Percentiles rank a stretch among this genome's conserved stretches.
These are phyloP conservation scores for Trichoderma parareesei DNA, from an alignment of 495 filamentous ascomycete species.

Conservation along the genomic window DNA sequence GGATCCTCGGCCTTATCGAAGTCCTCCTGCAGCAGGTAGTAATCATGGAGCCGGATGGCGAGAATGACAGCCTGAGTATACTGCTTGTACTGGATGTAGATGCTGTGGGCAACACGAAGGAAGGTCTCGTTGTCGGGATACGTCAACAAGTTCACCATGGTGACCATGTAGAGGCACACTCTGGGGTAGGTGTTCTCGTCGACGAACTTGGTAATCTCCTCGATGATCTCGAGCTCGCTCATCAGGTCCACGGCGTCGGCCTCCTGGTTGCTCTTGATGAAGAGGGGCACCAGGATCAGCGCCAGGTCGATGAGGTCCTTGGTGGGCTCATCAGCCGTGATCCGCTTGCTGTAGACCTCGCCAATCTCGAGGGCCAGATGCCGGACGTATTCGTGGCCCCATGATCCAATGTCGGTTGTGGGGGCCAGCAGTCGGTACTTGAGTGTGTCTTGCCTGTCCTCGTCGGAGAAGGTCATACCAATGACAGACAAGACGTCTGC, in stretches of 20 bases:
- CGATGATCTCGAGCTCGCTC: slow-evolving; percentile 94
- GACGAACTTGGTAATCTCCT: slow-evolving; percentile 77
- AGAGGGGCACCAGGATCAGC: slow-evolving; percentile 79
- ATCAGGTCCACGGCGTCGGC: slow-evolving; percentile 95
- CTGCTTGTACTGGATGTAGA: slow-evolving; percentile 88
- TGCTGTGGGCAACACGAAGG: slow-evolving; percentile 78
- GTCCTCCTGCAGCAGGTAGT: slow-evolving; percentile 67
- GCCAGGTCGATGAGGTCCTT: slow-evolving; percentile 78
- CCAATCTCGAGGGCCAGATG: slow-evolving; percentile 95
- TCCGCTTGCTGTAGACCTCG: slow-evolving; percentile 76
- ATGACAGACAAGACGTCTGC: slow-evolving; percentile 96
- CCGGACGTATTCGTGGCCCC: slow-evolving; percentile 97
- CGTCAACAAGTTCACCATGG: slow-evolving; percentile 95
- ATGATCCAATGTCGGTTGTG: slow-evolving; percentile 86
- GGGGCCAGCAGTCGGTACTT: slow-evolving; percentile 90
- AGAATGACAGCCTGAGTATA: slow-evolving; percentile 88
- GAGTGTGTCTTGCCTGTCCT: slow-evolving; percentile 88
- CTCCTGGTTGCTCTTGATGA: slow-evolving; percentile 94
- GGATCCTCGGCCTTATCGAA: slow-evolving; percentile 73
- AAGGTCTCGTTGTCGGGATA: slow-evolving; percentile 96
- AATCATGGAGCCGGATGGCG: slow-evolving; percentile 86
- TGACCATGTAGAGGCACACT: slow-evolving; percentile 97
- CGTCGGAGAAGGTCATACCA: slow-evolving; percentile 98
- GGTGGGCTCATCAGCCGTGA: slow-evolving; percentile 46
- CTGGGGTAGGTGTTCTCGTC: slow-evolving; percentile 90